Evolutionary conservation across 2,329 filamentous ascomycete species (phyloP).

Genomic region (Lecanicillium sp.): DNA sequence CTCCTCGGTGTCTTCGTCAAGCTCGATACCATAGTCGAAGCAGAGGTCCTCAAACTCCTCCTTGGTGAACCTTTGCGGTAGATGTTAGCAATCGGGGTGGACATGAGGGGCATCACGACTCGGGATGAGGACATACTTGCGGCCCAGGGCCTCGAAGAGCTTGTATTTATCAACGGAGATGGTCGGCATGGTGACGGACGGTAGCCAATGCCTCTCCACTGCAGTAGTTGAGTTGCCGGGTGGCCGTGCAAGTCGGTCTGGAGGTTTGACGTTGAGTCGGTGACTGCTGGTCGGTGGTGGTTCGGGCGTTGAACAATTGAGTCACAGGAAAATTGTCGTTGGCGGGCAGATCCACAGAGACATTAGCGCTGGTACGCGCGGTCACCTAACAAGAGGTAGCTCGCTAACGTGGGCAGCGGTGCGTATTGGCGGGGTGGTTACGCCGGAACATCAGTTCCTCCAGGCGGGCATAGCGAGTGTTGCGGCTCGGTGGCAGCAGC

Average conservation of each 20-base stretch:
- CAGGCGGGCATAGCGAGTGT: slow-evolving; percentile 3
- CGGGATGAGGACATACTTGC: slow-evolving; percentile 48
- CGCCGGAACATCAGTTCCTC: slow-evolving; percentile 7
- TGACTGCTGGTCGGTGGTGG: too few species aligned
- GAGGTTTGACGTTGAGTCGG: too few species aligned
- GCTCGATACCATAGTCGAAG: slow-evolving; percentile 97
- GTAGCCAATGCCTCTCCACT: slow-evolving; percentile 15
- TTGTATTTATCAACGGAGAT: slow-evolving; percentile 94
- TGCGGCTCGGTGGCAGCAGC: too few species aligned
- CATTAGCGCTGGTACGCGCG: background rate
- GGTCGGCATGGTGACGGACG: slow-evolving; percentile 67
- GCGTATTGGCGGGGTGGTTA: slow-evolving; percentile 6
- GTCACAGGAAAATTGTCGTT: slow-evolving; percentile 33
- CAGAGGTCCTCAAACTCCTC: slow-evolving; percentile 95
- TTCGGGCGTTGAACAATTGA: slow-evolving; percentile 15
- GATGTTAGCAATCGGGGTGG: slow-evolving; percentile 9
- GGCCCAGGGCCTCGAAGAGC: slow-evolving; percentile 86
- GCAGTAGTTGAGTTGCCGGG: background rate
- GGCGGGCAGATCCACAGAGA: slow-evolving; percentile 6
- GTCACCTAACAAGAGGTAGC: slow-evolving; percentile 8
- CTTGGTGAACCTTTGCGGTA: slow-evolving; percentile 62
- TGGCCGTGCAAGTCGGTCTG: slow-evolving; percentile 1
- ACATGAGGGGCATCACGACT: slow-evolving; percentile 10
- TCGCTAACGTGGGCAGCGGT: slow-evolving; percentile 8
- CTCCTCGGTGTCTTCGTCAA: slow-evolving; percentile 89